Base-by-base conservation (phyloP, 2,329 filamentous ascomycete genomes). In the Pseudonectria buxi region DNA sequence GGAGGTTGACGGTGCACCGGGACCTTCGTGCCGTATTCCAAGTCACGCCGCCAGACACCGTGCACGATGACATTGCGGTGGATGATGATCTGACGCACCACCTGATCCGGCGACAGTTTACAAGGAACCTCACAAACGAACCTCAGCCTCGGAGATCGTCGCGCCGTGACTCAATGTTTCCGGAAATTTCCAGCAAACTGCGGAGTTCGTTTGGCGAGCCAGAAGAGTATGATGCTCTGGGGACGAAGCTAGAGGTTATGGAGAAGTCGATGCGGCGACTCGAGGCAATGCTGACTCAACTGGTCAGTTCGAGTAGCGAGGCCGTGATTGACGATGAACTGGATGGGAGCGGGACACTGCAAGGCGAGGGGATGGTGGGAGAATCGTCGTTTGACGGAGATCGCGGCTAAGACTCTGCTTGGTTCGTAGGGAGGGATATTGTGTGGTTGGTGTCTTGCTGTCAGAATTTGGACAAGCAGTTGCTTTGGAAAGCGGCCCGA, bases 21-120 rank as follows among this genome's bases (percentile, higher is more conserved):
- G 83, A 86, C 53, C 68, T 88, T 24, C 75, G 82, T 30, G 74
- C 79, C 10, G 83, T 87, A 2, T 88, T 88, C 43, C 78, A 86
- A 33, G 69, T 81, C 16, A 71, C 82, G 27, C 81, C 81, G 5
- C 83, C 83, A 3, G 73, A 81, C 32, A 67, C 65, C 22, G 68
- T 78, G 4, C 64, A 71, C 32, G 62, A 72, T 11, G 73, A 77
- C 30, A 78, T 79, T 28, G 63, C 72, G 1, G 71, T 71, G 4
- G 75, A 78, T 44, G 76, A 80, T 45, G 68, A 76, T 36, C 56
- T 79, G 43, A 76, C 72, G 7, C 69, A 67, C 24, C 72, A 78
- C 45, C 61, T 78, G 44, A 77, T 78, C 42, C 66, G 73, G 9
- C 63, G 71, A 18, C 74, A 78, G 51, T 78, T 75, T 40, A 63